These are phyloP conservation scores for Elongisporangium prolatum DNA, from an alignment of 352 stramenopile species.

Conservation along the genomic window DNA sequence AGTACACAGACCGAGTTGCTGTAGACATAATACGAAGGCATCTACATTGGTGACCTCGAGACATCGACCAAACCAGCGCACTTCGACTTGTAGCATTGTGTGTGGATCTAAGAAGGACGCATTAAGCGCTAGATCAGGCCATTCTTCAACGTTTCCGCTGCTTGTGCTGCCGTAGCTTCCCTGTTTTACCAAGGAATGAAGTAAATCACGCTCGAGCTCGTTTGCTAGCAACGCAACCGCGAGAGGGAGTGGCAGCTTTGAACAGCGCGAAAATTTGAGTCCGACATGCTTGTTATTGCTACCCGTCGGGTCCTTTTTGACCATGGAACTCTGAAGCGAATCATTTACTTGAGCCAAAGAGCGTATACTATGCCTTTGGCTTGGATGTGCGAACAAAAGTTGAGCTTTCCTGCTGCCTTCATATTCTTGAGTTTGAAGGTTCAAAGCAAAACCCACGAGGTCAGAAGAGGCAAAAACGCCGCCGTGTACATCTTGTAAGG, in stretches of 20 bases:
- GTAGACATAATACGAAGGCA: conserved; percentile 55
- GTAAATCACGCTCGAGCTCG: conserved; percentile 48
- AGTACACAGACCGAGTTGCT: conserved; percentile 54
- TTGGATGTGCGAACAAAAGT: conserved; percentile 19
- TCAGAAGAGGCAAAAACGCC: conserved; percentile 46
- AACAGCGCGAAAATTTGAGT: conserved; percentile 22
- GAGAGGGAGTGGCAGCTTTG: conserved; percentile 53
- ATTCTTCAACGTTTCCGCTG: conserved; percentile 20
- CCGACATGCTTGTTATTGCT: neutral
- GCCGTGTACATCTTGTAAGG: conserved; percentile 52
- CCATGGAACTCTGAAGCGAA: neutral
- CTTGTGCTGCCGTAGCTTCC: conserved; percentile 9
- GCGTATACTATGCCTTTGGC: neutral
- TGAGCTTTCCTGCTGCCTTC: neutral
- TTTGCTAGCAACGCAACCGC: conserved; percentile 60
- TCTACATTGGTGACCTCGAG: conserved; percentile 52
- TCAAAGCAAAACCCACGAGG: conserved; percentile 29
- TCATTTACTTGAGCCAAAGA: neutral
- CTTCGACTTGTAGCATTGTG: conserved; percentile 46
- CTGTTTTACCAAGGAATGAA: conserved; percentile 26
- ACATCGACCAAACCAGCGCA: conserved; percentile 45
- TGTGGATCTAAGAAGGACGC: conserved; percentile 39
- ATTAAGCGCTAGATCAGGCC: conserved; percentile 62
- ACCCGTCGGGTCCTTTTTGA: neutral
- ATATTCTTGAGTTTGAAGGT: neutral